phyloP scores from a whole-genome alignment of 768 basidiomycete genomes.

The Phaeolepiota aurea region DNA sequence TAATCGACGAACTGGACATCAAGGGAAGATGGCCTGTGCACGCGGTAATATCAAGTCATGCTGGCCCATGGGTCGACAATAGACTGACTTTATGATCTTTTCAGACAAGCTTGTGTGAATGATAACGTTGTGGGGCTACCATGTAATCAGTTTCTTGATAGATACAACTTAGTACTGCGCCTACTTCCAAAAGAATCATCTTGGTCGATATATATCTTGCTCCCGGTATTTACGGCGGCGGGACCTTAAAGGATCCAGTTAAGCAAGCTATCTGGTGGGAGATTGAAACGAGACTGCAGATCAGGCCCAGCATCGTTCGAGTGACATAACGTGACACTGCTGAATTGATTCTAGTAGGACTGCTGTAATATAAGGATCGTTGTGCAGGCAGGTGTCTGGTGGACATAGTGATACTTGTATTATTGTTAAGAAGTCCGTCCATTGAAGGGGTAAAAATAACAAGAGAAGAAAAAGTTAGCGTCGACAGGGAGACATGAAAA shows the following conservation, averaged over 20 bases:
- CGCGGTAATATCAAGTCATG: slow-evolving; percentile 6
- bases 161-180: slow-evolving; percentile 6
- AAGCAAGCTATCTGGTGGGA: too few species aligned
- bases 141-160: slow-evolving; percentile 1
- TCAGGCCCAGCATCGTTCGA: background rate
- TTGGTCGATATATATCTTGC: too few species aligned
- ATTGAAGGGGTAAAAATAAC: background rate
- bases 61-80: slow-evolving; percentile 7
- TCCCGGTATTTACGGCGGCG: too few species aligned
- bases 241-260: too few species aligned
- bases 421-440: slow-evolving; percentile 3
- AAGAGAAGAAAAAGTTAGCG: slow-evolving; percentile 1
- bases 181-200: slow-evolving; percentile 86
- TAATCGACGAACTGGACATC: slow-evolving; percentile 98
- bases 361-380: background rate
- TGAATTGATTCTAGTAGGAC: background rate
- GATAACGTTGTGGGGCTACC: slow-evolving; percentile 84
- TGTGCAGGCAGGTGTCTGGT: background rate
- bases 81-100: slow-evolving; percentile 69
- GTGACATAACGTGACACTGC: background rate
- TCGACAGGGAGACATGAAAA: background rate
- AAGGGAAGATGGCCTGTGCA: slow-evolving; percentile 71
- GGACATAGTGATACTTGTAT: background rate
- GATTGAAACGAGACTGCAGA: background rate
- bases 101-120: slow-evolving; percentile 86